A percentile compares a stretch with the other conserved stretches of the same genome.
phyloP scores from a whole-genome alignment of 768 basidiomycete genomes.

The Russula dissimulans region DNA sequence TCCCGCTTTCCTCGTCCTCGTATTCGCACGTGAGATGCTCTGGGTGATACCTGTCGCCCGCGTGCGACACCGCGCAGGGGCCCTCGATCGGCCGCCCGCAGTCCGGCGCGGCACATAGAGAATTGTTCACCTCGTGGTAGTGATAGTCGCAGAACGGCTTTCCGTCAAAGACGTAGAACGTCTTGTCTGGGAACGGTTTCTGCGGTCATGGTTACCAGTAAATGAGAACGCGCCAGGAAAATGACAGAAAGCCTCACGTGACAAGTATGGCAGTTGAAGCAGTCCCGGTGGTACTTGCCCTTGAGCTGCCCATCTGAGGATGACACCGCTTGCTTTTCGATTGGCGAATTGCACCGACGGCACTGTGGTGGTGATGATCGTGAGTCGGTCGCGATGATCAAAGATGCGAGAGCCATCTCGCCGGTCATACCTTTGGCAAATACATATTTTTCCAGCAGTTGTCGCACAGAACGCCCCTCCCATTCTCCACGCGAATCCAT shows the following conservation, averaged over 20 bases:
- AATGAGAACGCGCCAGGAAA: slow-evolving; percentile 1
- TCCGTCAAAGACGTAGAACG: slow-evolving; percentile 86
- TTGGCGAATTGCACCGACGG: slow-evolving; percentile 75
- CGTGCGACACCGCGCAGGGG: slow-evolving; percentile 80
- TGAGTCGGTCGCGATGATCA: slow-evolving; percentile 4
- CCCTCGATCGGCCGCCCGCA: slow-evolving; percentile 92
- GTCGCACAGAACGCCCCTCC: slow-evolving; percentile 67
- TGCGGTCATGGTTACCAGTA: slow-evolving; percentile 23
- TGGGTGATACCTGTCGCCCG: slow-evolving; percentile 76
- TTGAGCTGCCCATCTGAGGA: slow-evolving; percentile 90
- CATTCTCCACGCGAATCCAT: slow-evolving; percentile 75
- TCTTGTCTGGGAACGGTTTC: slow-evolving; percentile 86
- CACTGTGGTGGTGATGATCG: slow-evolving; percentile 40
- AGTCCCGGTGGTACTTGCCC: slow-evolving; percentile 88
- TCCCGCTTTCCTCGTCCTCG: slow-evolving; percentile 28
- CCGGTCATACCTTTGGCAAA: slow-evolving; percentile 56
- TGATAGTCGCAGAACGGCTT: slow-evolving; percentile 88
- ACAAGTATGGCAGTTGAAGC: slow-evolving; percentile 83
- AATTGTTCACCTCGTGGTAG: slow-evolving; percentile 87
- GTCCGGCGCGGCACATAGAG: slow-evolving; percentile 66
- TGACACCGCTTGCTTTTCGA: slow-evolving; percentile 87
- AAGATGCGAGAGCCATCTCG: background rate
- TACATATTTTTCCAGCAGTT: slow-evolving; percentile 95
- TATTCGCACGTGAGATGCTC: slow-evolving; percentile 81
- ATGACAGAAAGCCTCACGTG: slow-evolving; percentile 38